Evolutionary conservation across 805 yeast genomes (phyloP).

Genomic region (Lipomyces yamanashiensis): DNA sequence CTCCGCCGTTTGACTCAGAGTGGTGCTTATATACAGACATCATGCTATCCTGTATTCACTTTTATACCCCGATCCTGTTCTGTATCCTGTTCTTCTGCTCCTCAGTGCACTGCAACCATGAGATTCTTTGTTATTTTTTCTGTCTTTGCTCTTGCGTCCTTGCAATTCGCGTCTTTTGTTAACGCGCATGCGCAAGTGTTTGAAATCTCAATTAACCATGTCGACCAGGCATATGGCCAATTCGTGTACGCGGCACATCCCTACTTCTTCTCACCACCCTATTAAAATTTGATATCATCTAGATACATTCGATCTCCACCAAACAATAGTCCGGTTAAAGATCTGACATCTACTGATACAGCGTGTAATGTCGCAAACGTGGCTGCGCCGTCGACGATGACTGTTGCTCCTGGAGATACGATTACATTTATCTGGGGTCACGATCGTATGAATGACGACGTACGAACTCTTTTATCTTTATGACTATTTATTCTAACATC

Average conservation of each 20-base stretch:
- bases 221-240: conserved; percentile 5
- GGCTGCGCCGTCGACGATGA: conserved; percentile 17
- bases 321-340: conserved; percentile 27
- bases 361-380: conserved; percentile 25
- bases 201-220: conserved; percentile 8
- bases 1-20: too few relatives aligned
- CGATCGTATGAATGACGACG: conserved; percentile 22
- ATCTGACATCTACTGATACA: conserved; percentile 19
- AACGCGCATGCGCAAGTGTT: conserved; percentile 20
- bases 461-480: neutral
- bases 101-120: neutral
- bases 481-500: neutral
- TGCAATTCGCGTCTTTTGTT: neutral
- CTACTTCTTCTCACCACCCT: neutral
- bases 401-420: conserved; percentile 26
- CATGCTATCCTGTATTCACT: neutral
- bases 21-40: too few relatives aligned
- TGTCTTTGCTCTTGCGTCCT: too few relatives aligned
- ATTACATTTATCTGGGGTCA: conserved; percentile 28
- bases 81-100: neutral
- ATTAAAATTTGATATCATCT: neutral
- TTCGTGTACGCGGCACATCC: neutral
- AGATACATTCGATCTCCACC: conserved; percentile 21
- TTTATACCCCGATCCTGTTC: neutral
- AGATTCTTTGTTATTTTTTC: neutral